Evolutionary conservation across 2,329 filamentous ascomycete genomes (phyloP), one percentile per base, ranked within the genome.

Genomic region (Aspergillus viridinutans): DNA sequence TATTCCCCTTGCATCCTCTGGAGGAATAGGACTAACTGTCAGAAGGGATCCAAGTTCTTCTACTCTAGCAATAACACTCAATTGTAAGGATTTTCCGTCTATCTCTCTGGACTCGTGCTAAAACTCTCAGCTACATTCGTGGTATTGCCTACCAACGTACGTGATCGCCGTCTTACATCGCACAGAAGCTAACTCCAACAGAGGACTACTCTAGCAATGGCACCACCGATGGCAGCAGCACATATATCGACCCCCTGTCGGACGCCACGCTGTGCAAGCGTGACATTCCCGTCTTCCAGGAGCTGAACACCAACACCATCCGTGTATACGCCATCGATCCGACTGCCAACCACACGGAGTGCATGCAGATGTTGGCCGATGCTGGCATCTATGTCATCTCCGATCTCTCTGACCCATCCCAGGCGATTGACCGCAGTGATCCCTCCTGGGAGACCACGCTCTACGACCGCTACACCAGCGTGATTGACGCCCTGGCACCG

Each of bases 361-460:
- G 93, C 80, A 97, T 97, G 92, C 78, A 83, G 65, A 74, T 90
- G 64, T 84, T 97, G 47, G 82, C 88, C 53, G 84, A 88, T 56
- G 89, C 88, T 55, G 92, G 91, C 69, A 97, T 97, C 80, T 97
- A 97, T 75, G 87, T 97, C 68, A 83, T 97, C 66, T 89, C 92
- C 62, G 93, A 97, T 80, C 80, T 97, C 63, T 88, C 88, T 23
- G 87, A 94, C 73, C 93, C 94, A 20, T 79, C 78, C 55, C 72
- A 83, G 52, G 96, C 93, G 45, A 96, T 97, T 82, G 88, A 92
- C 80, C 90, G 92, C 66, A 83, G 90, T 71, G 76, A 81, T 61
- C 88, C 93, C 17, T 71, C 81, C 58, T 97, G 94, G 93, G 86
- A 90, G 71, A 83, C 85, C 52, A 81, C 83, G 4, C 82, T 96